Conservation (phyloP, 192 early-diverging fungal species). For the Backusella luteola region DNA sequence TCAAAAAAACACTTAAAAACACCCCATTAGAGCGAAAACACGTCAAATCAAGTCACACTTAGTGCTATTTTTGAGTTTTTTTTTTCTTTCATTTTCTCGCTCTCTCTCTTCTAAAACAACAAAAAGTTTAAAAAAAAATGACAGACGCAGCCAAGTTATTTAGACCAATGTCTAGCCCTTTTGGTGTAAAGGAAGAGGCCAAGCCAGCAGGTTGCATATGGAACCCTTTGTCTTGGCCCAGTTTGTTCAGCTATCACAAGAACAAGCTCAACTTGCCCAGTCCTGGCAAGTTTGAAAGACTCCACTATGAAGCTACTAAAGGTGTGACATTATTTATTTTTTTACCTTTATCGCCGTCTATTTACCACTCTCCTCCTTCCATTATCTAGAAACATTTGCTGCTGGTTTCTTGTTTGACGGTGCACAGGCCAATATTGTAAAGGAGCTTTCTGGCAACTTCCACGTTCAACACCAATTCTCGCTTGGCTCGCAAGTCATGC, state of each 20-base stretch:
- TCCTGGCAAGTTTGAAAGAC: conserved; percentile 81
- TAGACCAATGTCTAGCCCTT: not conserved
- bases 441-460: conserved; percentile 91
- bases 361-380: not conserved
- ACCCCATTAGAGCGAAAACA: not conserved
- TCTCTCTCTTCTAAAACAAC: not conserved
- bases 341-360: not conserved
- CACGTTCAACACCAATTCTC: conserved; percentile 91
- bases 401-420: conserved; percentile 93
- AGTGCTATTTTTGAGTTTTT: not conserved
- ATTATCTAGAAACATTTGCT: conserved; percentile 65
- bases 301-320: conserved; percentile 75
- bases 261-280: conserved; percentile 60
- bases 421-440: conserved; percentile 89
- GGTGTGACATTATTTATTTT: conserved; percentile 47
- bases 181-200: conserved; percentile 18
- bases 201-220: conserved; percentile 26
- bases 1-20: not conserved
- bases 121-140: not conserved
- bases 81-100: not conserved
- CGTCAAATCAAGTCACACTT: conserved; percentile 1
- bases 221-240: conserved; percentile 33
- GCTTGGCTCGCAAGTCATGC: conserved; percentile 77
- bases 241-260: conserved; percentile 38
- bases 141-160: conserved; percentile 1